Base-by-base conservation (phyloP, 2,329 filamentous ascomycete species). In the Cercospora citrullina region DNA sequence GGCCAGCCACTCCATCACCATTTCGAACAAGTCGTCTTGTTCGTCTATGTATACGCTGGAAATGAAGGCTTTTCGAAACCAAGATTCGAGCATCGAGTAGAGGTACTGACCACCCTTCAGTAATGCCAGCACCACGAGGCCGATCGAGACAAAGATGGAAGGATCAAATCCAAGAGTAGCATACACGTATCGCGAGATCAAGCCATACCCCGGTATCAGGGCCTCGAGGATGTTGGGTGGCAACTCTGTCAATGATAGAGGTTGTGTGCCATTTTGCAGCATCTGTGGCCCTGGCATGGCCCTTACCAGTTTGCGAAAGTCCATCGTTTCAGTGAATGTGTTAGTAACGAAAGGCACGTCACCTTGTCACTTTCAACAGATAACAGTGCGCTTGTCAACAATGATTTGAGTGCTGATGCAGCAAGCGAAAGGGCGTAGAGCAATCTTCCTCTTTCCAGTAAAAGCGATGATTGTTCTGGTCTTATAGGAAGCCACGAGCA, bases 181-280 rank as follows among this genome's bases (percentile, higher is more conserved):
- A 7, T 78, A 75, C 28, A 83, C 75, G 66, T 82, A 80, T 31
- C 80, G 78, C 1, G 82, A 83, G 36, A 85, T 78, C 51, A 84
- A 70, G 45, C 81, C 79, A 74, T 85, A 85, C 16, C 84, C 84
- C 8, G 84, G 84, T 39, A 85, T 79, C n/a, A 85, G 73, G 1
- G 81, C 77, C 59, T 85, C 83, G n/a, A 86, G 77, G 18, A 85
- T 77, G 16, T 80, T 81, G 21, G 80, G 79, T 0, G 83, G 81
- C 9, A 85, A 75, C 53, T 81, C 79, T 8, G 75, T 76, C 65
- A 75, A 61, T 12, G 63, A 66, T 1, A 69, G 53, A 2, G 69
- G 65, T 6, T 72, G 65, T n/a, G 73, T 75, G 30, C 42, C 42
- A 45, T 71, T 62, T 45, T 18, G 28, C 28, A 26, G 23, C 30